Evolutionary conservation across 2,329 filamentous ascomycete genomes (phyloP).

Genomic region (Trichoderma brevicompactum): DNA sequence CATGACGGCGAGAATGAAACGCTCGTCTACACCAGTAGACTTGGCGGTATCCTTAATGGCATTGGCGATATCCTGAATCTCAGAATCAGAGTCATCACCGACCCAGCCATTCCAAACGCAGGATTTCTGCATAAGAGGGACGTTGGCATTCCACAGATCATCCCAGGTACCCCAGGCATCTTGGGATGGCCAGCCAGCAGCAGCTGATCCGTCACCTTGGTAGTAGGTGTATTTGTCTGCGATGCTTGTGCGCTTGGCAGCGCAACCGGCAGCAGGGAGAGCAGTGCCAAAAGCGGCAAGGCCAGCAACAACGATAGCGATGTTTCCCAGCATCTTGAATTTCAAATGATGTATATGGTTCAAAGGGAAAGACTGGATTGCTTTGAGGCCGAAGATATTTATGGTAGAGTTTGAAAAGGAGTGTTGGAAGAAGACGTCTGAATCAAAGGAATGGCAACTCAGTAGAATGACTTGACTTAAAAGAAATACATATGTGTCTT

Average conservation of each 20-base stretch:
- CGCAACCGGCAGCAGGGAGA: neutral
- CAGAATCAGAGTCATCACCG: slow-evolving; percentile 24
- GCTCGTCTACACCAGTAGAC: slow-evolving; percentile 42
- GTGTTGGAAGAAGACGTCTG: neutral
- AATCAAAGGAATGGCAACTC: slow-evolving; percentile 5
- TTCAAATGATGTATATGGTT: neutral
- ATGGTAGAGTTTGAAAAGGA: neutral
- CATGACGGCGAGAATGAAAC: slow-evolving; percentile 50
- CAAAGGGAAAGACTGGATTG: slow-evolving; percentile 7
- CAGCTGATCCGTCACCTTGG: slow-evolving; percentile 33
- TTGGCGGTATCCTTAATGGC: slow-evolving; percentile 42
- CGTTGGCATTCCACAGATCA: slow-evolving; percentile 32
- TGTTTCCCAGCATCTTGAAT: slow-evolving; percentile 28
- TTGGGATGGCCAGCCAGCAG: slow-evolving; percentile 34
- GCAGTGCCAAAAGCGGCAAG: slow-evolving; percentile 26
- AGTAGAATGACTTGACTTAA: neutral
- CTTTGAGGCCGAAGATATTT: neutral
- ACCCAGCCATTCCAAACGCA: slow-evolving; percentile 33
- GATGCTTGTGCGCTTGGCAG: slow-evolving; percentile 1
- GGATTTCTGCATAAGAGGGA: slow-evolving; percentile 30
- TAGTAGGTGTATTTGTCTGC: slow-evolving; percentile 32
- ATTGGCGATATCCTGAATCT: slow-evolving; percentile 28
- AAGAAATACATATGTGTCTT: neutral
- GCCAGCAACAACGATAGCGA: slow-evolving; percentile 18
- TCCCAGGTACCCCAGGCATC: slow-evolving; percentile 32